Conservation (phyloP, 495 filamentous ascomycete species). For the Hypoxylon trugodes region DNA sequence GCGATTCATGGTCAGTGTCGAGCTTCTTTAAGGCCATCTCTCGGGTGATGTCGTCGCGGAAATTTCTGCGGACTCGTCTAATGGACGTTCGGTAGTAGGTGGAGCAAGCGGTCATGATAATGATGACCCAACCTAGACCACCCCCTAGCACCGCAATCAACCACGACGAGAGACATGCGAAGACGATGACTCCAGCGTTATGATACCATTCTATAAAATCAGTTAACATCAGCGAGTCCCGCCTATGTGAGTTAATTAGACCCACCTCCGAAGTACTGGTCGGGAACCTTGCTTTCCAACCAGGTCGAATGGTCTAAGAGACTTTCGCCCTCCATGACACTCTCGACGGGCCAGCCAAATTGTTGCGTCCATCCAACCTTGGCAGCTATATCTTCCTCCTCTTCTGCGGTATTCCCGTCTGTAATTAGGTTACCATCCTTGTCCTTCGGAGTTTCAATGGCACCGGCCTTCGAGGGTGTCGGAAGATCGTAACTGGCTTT, state of each 20-base stretch:
- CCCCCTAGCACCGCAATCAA: constrained; percentile 86
- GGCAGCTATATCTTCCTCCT: constrained; percentile 68
- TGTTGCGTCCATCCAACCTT: constrained; percentile 88
- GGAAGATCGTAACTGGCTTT: constrained; percentile 82
- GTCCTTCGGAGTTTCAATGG: constrained; percentile 53
- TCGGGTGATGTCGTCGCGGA: constrained; percentile 91
- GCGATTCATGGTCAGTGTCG: constrained; percentile 89
- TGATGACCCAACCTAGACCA: constrained; percentile 89
- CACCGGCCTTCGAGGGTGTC: constrained; percentile 73
- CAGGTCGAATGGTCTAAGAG: constrained; percentile 87
- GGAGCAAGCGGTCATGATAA: constrained; percentile 88
- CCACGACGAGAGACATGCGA: constrained; percentile 93
- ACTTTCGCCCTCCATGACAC: constrained; percentile 64
- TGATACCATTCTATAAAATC: constrained; percentile 90
- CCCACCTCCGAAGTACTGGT: constrained; percentile 90
- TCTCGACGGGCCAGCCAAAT: constrained; percentile 70
- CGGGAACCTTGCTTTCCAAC: constrained; percentile 83
- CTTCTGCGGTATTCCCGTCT: constrained; percentile 60
- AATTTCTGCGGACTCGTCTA: constrained; percentile 92
- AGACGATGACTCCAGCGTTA: constrained; percentile 89
- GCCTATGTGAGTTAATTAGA: constrained; percentile 19
- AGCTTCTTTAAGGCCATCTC: constrained; percentile 89
- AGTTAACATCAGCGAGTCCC: constrained; percentile 27
- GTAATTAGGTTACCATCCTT: constrained; percentile 56
- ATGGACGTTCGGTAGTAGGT: constrained; percentile 98